Conservation (phyloP, 345 rosid genomes). For the Eucalyptus marginata region DNA sequence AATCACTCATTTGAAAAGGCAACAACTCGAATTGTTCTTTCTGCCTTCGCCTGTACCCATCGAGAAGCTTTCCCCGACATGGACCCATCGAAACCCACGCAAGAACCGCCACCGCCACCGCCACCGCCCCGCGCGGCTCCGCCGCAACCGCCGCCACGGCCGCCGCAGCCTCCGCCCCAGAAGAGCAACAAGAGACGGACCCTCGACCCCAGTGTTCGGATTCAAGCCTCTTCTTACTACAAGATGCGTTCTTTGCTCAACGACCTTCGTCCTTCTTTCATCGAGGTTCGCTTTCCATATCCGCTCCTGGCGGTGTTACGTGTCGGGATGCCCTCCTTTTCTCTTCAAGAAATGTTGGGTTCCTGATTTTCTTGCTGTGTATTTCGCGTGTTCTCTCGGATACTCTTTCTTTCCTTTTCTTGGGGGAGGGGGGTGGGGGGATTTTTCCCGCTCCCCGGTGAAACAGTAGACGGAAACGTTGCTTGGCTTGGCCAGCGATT, state of each 20-base stretch:
- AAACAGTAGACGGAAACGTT: not conserved
- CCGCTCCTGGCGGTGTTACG: not conserved
- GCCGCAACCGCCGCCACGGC: not conserved
- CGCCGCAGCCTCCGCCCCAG: not conserved
- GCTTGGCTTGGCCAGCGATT: not conserved
- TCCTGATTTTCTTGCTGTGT: not conserved
- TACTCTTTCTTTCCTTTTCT: not conserved
- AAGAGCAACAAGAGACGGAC: slow-evolving; percentile 8
- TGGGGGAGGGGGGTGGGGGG: too few species aligned
- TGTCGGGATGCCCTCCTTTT: not conserved
- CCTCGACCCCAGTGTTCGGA: slow-evolving; percentile 14
- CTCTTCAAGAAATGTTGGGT: not conserved
- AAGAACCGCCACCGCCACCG: not conserved
- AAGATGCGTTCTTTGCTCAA: slow-evolving; percentile 47
- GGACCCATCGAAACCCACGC: not conserved
- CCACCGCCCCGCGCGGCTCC: not conserved
- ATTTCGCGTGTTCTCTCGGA: not conserved
- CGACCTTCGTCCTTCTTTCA: slow-evolving; percentile 52
- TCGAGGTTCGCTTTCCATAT: slow-evolving; percentile 24
- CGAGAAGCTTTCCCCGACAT: not conserved
- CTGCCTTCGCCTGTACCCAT: not conserved
- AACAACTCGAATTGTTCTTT: not conserved
- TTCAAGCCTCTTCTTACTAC: slow-evolving; percentile 29
- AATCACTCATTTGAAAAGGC: not conserved
- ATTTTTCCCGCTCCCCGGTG: not conserved